Percentiles rank a stretch among this genome's conserved stretches.
Conservation (phyloP, 805 yeast genomes). For the Middelhovenomyces tepae region DNA sequence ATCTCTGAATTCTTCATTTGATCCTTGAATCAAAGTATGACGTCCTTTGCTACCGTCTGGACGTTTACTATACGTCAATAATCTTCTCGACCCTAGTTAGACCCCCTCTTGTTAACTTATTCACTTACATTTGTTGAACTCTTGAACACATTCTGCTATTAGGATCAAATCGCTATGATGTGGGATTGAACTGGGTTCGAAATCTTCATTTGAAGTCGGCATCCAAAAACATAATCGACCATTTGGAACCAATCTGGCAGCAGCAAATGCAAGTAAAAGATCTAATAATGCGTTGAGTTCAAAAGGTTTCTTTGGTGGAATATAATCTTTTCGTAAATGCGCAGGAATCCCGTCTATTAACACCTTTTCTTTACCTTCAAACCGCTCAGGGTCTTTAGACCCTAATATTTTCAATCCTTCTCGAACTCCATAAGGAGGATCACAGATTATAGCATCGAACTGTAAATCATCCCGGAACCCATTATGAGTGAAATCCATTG, state of each 20-base stretch:
- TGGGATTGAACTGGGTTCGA: constrained; percentile 56
- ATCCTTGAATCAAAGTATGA: constrained; percentile 38
- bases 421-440: constrained; percentile 96
- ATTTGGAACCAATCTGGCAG: constrained; percentile 56
- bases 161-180: constrained; percentile 66
- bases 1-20: constrained; percentile 58
- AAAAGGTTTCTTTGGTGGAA: constrained; percentile 89
- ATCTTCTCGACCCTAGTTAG: constrained; percentile 91
- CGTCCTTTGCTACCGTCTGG: constrained; percentile 32
- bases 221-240: constrained; percentile 94
- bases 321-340: constrained; percentile 67
- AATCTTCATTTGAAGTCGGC: constrained; percentile 92
- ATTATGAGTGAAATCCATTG: constrained; percentile 93
- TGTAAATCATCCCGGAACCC: constrained; percentile 55
- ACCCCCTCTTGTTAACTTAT: too few species aligned
- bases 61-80: constrained; percentile 70
- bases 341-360: constrained; percentile 77
- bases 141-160: constrained; percentile 70
- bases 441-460: constrained; percentile 82
- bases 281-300: constrained; percentile 67
- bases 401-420: constrained; percentile 94
- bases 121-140: constrained; percentile 80
- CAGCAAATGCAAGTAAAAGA: constrained; percentile 68
- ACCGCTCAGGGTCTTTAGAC: constrained; percentile 58
- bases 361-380: constrained; percentile 58